Evolutionary conservation across 768 basidiomycete genomes (phyloP), one percentile per base, ranked within the genome.

Genomic region (Tricholoma furcatifolium): DNA sequence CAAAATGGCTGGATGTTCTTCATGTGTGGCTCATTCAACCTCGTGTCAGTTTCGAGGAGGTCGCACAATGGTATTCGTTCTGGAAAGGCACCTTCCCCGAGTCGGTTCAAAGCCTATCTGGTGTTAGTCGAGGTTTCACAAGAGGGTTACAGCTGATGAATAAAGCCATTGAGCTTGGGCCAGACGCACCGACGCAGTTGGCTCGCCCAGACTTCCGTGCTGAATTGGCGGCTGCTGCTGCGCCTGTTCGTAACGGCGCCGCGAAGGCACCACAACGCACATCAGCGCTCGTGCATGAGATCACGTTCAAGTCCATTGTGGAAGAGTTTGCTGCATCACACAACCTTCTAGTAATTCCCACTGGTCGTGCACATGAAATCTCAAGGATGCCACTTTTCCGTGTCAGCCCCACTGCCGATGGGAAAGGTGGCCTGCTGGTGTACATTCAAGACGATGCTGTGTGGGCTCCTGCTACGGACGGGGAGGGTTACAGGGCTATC

Each of bases 401-500:
- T 45, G 85, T 98, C 11, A 90, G 91, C 51, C 74, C 74, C 47
- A 84, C 78, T 18, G 82, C 82, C 12, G 91, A 92, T 66, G 94
- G 93, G 10, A 87, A 85, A 62, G 89, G 91, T 8, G 96, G 96
- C 0, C 64, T 98, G 39, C 73, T 93, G 60, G 86, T 97, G 20
- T 99, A 96, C 70, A 81, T 98, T 39, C 74, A 84, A 58, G 94
- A 97, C 61, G 94, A 97, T 70, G 95, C 94, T 1, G 91, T 98
- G 12, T 98, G 95, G 88, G 87, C 88, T 2, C 77, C 83, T 8
- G 75, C 70, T 21, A 70, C 68, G 1, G 67, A 70, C 31, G 83
- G 75, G 49, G 84, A 84, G 15, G 77, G 81, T 12, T 91, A 84
- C 66, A 75, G 80, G 54, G 94, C 95, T 3, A 85, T 98, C 23